Conservation (phyloP, 306 rosid species). For the Trifolium fragiferum region DNA sequence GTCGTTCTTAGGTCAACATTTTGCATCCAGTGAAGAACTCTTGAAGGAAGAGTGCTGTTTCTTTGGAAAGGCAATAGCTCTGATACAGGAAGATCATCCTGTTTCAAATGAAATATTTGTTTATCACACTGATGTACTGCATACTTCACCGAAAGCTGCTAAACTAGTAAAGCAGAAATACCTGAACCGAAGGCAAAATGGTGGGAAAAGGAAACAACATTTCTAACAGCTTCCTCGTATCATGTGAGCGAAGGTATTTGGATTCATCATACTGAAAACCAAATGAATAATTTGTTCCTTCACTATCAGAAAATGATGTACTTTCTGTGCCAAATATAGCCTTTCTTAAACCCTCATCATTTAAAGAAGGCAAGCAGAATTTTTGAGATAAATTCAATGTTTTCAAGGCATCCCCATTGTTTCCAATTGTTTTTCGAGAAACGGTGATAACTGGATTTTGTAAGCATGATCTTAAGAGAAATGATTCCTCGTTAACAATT, state of each 20-base stretch:
- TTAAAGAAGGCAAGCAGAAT: slow-evolving; percentile 76
- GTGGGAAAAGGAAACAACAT: slow-evolving; percentile 88
- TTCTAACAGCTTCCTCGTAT: slow-evolving; percentile 71
- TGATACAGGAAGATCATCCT: slow-evolving; percentile 79
- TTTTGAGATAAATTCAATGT: slow-evolving; percentile 69
- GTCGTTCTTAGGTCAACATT: slow-evolving; percentile 69
- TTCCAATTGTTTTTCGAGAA: slow-evolving; percentile 58
- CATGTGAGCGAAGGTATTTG: slow-evolving; percentile 61
- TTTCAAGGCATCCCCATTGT: slow-evolving; percentile 64
- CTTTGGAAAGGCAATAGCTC: slow-evolving; percentile 94
- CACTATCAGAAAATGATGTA: slow-evolving; percentile 47
- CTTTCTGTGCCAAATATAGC: slow-evolving; percentile 68
- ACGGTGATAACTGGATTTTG: slow-evolving; percentile 84
- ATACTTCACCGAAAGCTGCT: slow-evolving; percentile 37
- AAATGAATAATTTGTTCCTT: slow-evolving; percentile 79
- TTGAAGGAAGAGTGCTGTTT: slow-evolving; percentile 90
- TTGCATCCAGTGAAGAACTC: slow-evolving; percentile 85
- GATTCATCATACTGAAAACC: slow-evolving; percentile 88
- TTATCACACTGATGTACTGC: slow-evolving; percentile 37
- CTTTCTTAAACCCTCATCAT: slow-evolving; percentile 70
- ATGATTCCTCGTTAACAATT: slow-evolving; percentile 44
- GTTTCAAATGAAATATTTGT: slow-evolving; percentile 49
- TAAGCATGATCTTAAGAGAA: slow-evolving; percentile 57
- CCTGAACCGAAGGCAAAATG: slow-evolving; percentile 85
- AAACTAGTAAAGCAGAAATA: slow-evolving; percentile 41